Evolutionary conservation across 805 yeast species (phyloP).

Genomic region (Kluyveromyces wickerhamii): DNA sequence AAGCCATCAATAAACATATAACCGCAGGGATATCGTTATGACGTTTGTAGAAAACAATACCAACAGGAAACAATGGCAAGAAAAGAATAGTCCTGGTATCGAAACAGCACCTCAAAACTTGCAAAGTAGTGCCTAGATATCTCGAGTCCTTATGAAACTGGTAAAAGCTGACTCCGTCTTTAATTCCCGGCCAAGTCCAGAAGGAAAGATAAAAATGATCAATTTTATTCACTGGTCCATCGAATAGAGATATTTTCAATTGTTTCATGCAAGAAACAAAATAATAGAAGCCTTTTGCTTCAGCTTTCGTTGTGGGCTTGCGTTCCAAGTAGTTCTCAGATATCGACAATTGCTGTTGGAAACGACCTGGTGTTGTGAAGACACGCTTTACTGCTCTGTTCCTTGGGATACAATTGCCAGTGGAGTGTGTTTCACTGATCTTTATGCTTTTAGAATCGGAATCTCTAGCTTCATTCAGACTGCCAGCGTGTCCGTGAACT

Average conservation of each 20-base stretch:
- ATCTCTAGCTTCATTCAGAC: neutral
- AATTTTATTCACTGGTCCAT: neutral
- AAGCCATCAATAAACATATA: neutral
- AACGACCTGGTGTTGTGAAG: neutral
- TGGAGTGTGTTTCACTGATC: neutral
- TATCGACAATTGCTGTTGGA: conserved; percentile 1
- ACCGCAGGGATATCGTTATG: neutral
- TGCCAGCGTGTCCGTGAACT: neutral
- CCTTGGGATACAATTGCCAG: neutral
- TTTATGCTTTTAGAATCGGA: neutral
- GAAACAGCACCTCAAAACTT: conserved; percentile 1
- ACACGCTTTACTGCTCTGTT: neutral
- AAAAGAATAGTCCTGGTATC: neutral
- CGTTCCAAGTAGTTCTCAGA: neutral
- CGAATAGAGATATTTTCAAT: neutral
- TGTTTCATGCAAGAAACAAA: conserved; percentile 1
- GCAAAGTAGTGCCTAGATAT: neutral
- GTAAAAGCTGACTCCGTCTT: neutral
- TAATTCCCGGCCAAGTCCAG: conserved; percentile 1
- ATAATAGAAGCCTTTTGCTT: neutral
- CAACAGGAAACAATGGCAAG: neutral
- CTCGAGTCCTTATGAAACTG: neutral
- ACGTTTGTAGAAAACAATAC: neutral
- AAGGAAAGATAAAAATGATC: neutral
- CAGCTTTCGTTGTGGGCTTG: neutral